Evolutionary conservation across 2,329 filamentous ascomycete species (phyloP).

Genomic region (Endothia cerciana): DNA sequence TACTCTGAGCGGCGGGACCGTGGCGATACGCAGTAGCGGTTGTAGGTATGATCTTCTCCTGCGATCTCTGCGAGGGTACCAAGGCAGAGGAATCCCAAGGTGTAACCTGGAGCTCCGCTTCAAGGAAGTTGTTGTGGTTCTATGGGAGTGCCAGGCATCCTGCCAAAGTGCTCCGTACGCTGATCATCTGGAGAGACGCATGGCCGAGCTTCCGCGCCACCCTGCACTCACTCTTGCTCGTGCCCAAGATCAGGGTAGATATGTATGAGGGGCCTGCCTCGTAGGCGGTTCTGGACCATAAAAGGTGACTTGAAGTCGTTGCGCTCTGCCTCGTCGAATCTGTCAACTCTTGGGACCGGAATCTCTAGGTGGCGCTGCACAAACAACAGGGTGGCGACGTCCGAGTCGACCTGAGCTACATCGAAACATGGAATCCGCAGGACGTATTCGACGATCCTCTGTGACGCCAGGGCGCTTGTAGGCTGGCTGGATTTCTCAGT

Average conservation of each 20-base stretch:
- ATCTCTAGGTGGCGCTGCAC: neutral
- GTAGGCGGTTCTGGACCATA: neutral
- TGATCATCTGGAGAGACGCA: neutral
- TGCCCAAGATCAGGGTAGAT: neutral
- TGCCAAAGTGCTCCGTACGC: neutral
- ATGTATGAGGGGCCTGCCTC: neutral
- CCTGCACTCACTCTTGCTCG: neutral
- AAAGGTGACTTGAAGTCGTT: neutral
- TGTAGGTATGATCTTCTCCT: too few species aligned
- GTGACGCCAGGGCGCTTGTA: too few species aligned
- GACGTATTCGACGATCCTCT: too few species aligned
- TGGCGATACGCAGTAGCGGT: neutral
- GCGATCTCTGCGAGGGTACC: neutral
- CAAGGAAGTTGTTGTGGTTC: neutral
- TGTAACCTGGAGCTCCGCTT: neutral
- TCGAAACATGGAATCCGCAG: neutral
- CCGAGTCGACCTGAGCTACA: neutral
- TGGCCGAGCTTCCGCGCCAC: constrained; percentile 17
- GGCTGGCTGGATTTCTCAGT: neutral
- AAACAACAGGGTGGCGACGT: constrained; percentile 1
- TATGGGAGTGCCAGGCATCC: constrained; percentile 3
- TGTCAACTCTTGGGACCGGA: neutral
- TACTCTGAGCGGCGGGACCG: neutral
- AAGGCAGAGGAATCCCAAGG: neutral
- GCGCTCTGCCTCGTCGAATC: neutral